Percentiles rank a stretch among this genome's conserved stretches.
Conservation (phyloP, 805 yeast species). For the Debaryomyces castellii region DNA sequence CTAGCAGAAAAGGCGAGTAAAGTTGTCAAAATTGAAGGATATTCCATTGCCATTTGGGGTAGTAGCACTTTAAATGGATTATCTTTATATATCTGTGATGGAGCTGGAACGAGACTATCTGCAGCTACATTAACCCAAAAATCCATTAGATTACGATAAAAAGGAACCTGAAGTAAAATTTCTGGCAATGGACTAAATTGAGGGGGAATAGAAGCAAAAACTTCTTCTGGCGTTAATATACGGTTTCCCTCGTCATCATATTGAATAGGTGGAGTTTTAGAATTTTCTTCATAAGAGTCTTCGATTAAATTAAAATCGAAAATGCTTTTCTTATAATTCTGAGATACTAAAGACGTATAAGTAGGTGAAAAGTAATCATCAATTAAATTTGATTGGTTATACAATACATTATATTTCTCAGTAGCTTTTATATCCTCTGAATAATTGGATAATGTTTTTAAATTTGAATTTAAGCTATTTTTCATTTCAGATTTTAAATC, state of each 20-base stretch:
- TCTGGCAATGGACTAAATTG: constrained; percentile 57
- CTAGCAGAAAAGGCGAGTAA: constrained; percentile 46
- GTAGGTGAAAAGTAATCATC: constrained; percentile 9
- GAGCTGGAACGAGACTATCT: constrained; percentile 63
- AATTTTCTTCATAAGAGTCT: constrained; percentile 1
- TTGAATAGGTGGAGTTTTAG: neutral
- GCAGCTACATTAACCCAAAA: constrained; percentile 65
- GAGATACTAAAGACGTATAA: constrained; percentile 12
- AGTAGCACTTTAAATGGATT: constrained; percentile 67
- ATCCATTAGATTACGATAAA: constrained; percentile 59
- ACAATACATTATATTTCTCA: constrained; percentile 22
- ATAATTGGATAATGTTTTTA: constrained; percentile 14
- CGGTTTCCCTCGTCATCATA: neutral
- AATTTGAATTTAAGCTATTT: neutral
- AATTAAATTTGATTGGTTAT: constrained; percentile 9
- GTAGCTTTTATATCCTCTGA: constrained; percentile 36
- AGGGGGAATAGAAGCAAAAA: constrained; percentile 27
- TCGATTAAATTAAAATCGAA: constrained; percentile 6
- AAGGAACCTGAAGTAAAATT: constrained; percentile 55
- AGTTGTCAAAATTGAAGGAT: constrained; percentile 56
- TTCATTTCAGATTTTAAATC: neutral
- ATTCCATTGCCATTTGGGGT: constrained; percentile 66
- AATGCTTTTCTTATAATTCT: neutral
- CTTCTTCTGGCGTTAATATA: constrained; percentile 10
- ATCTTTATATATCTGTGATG: constrained; percentile 49